Evolutionary conservation across 2,329 filamentous ascomycete species (phyloP).

Genomic region (Arthroderma sp.): DNA sequence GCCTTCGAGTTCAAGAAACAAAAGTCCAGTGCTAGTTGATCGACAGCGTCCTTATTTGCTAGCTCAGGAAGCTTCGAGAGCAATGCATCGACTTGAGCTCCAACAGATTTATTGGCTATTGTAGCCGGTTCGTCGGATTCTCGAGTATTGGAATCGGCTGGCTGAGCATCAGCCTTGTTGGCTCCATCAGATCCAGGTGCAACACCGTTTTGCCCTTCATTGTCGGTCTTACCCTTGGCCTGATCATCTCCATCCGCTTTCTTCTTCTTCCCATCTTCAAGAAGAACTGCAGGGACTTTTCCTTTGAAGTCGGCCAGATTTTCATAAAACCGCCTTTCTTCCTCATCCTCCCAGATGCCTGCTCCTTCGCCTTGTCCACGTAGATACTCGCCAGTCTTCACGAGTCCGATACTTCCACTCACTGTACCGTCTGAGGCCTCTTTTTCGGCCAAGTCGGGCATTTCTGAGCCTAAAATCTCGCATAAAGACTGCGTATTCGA

Average conservation of each 20-base stretch:
- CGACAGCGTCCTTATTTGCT: constrained; percentile 79
- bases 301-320: constrained; percentile 91
- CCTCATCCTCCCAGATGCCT: constrained; percentile 97
- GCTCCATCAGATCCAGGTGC: constrained; percentile 14
- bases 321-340: constrained; percentile 95
- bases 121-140: constrained; percentile 71
- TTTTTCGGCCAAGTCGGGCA: constrained; percentile 83
- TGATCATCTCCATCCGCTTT: constrained; percentile 71
- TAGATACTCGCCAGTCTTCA: constrained; percentile 88
- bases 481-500: constrained; percentile 84
- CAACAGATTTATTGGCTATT: constrained; percentile 95
- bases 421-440: constrained; percentile 54
- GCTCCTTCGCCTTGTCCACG: constrained; percentile 79
- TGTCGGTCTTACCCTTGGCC: constrained; percentile 54
- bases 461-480: constrained; percentile 75
- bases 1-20: constrained; percentile 98
- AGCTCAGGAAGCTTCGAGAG: constrained; percentile 80
- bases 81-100: constrained; percentile 87
- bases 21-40: constrained; percentile 89
- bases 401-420: constrained; percentile 74
- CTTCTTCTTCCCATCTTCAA: constrained; percentile 93
- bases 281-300: constrained; percentile 82
- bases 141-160: constrained; percentile 36
- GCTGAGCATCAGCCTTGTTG: constrained; percentile 30
- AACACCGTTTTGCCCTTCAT: constrained; percentile 43